Percentiles rank a stretch among this genome's conserved stretches.
These are phyloP conservation scores for Persicaria tinctoria DNA, from an alignment of 148 eudicot species.

Conservation along the genomic window DNA sequence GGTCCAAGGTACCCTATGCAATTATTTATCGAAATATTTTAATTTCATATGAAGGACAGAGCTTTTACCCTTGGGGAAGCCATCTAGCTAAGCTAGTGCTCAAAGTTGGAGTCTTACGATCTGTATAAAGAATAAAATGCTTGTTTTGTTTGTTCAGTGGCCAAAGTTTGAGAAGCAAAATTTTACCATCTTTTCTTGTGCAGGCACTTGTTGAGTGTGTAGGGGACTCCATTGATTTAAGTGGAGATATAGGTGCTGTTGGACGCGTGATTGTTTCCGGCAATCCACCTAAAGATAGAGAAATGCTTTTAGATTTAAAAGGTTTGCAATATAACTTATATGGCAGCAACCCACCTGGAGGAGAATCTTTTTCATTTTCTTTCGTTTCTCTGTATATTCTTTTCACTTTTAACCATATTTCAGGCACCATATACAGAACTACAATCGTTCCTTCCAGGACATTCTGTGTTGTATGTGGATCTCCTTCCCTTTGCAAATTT, in stretches of 20 bases:
- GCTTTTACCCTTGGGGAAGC: not conserved
- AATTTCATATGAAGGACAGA: not conserved
- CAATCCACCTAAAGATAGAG: constrained; percentile 41
- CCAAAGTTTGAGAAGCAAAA: not conserved
- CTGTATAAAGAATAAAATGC: not conserved
- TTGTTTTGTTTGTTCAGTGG: not conserved
- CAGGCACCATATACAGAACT: constrained; percentile 96
- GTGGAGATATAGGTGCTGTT: constrained; percentile 98
- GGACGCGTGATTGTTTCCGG: constrained; percentile 82
- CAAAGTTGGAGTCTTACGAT: not conserved
- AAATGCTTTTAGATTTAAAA: constrained; percentile 83
- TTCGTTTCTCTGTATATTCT: not conserved
- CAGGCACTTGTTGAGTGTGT: constrained; percentile 99
- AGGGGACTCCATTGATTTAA: constrained; percentile 92
- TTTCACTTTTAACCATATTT: constrained; percentile 15
- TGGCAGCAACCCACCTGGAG: not conserved
- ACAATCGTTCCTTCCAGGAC: constrained; percentile 81
- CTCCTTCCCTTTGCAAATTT: constrained; percentile 14
- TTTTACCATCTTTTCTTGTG: constrained; percentile 5
- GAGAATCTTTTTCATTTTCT: not conserved
- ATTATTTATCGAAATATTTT: not conserved
- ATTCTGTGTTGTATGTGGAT: constrained; percentile 68
- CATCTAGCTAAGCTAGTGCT: constrained; percentile 4
- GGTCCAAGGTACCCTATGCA: constrained; percentile 51
- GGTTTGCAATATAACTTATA: constrained; percentile 29